These are phyloP conservation scores for Fusarium drepaniforme DNA, from an alignment of 2,329 filamentous ascomycete genomes.

Conservation along the genomic window DNA sequence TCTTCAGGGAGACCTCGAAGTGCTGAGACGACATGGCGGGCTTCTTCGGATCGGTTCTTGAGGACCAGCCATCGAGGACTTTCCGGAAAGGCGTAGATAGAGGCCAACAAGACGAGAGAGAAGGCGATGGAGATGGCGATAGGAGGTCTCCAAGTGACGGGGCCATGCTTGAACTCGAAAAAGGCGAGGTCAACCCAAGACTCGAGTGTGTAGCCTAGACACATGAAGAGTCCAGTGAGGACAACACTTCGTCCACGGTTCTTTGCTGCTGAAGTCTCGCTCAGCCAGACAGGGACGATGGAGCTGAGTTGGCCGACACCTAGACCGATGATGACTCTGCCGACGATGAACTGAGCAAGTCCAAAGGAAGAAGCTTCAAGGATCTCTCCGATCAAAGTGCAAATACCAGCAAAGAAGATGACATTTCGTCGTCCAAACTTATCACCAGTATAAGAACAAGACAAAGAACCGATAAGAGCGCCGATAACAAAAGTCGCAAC, in stretches of 20 bases:
- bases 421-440: slow-evolving; percentile 68
- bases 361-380: slow-evolving; percentile 65
- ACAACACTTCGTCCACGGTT: slow-evolving; percentile 61
- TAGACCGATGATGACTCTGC: slow-evolving; percentile 64
- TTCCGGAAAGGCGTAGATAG: slow-evolving; percentile 52
- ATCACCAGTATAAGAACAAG: slow-evolving; percentile 63
- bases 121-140: slow-evolving; percentile 51
- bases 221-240: slow-evolving; percentile 65
- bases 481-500: slow-evolving; percentile 68
- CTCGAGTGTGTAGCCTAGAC: slow-evolving; percentile 53
- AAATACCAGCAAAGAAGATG: slow-evolving; percentile 64
- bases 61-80: slow-evolving; percentile 53
- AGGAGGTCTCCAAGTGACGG: slow-evolving; percentile 54
- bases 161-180: slow-evolving; percentile 42
- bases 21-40: slow-evolving; percentile 49
- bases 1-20: slow-evolving; percentile 54
- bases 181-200: slow-evolving; percentile 62
- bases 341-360: slow-evolving; percentile 51
- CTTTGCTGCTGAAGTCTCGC: slow-evolving; percentile 62
- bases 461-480: slow-evolving; percentile 64
- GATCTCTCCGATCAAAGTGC: slow-evolving; percentile 64
- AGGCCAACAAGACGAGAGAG: slow-evolving; percentile 48
- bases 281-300: slow-evolving; percentile 66
- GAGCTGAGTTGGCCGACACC: slow-evolving; percentile 66
- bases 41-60: slow-evolving; percentile 48